Conservation (phyloP, 306 rosid genomes). For the Parietaria judaica region DNA sequence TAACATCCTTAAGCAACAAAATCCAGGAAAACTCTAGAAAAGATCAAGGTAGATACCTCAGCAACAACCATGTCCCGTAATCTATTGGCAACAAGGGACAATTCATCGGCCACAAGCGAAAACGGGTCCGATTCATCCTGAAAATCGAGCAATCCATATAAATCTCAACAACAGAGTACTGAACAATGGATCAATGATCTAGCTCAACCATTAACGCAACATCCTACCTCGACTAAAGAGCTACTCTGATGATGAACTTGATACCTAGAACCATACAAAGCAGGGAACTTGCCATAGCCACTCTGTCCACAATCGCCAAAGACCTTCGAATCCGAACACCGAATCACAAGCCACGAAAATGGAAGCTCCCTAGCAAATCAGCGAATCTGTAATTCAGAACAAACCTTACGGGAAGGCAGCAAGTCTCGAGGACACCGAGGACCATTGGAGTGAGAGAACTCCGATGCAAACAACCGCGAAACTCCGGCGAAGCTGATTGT, state of each 20-base stretch:
- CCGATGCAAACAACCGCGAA: slow-evolving; percentile 36
- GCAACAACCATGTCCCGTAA: slow-evolving; percentile 73
- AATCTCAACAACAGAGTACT: not conserved
- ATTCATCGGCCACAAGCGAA: slow-evolving; percentile 85
- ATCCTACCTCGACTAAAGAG: slow-evolving; percentile 61
- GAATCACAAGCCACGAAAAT: not conserved
- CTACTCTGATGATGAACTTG: slow-evolving; percentile 75
- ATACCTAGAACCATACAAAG: slow-evolving; percentile 40
- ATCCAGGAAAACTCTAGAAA: slow-evolving; percentile 6
- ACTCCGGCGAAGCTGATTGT: slow-evolving; percentile 32
- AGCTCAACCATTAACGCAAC: not conserved
- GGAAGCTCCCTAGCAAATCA: not conserved
- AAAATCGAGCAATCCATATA: slow-evolving; percentile 21
- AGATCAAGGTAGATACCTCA: slow-evolving; percentile 48
- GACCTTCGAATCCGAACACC: slow-evolving; percentile 37
- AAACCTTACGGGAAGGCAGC: slow-evolving; percentile 37
- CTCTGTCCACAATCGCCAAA: slow-evolving; percentile 39
- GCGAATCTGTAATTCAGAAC: not conserved
- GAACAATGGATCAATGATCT: not conserved
- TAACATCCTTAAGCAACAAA: not conserved
- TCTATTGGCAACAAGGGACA: slow-evolving; percentile 65
- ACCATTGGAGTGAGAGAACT: slow-evolving; percentile 16
- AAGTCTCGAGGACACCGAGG: slow-evolving; percentile 22
- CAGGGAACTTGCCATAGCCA: slow-evolving; percentile 31
- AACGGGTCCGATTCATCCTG: slow-evolving; percentile 87